phyloP scores from a whole-genome alignment of 78 protist species.

The Emiliania huxleyi region DNA sequence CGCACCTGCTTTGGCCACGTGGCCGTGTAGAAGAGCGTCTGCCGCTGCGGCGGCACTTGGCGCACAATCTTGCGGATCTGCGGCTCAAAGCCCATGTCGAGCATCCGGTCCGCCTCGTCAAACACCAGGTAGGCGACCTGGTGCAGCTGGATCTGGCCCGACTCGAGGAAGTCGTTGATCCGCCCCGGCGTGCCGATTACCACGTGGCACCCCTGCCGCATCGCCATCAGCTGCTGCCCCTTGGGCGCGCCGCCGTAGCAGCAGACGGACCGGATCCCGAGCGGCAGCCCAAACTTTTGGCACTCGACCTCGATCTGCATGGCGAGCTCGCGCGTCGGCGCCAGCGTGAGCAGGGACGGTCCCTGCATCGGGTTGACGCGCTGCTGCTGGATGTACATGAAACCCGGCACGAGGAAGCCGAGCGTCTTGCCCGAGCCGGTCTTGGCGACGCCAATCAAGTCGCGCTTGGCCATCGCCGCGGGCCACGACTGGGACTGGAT shows the following conservation, averaged over 20 bases:
- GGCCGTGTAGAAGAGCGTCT: conserved; percentile 96
- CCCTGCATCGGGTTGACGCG: conserved; percentile 45
- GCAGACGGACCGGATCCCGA: conserved; percentile 53
- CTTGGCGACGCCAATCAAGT: conserved; percentile 41
- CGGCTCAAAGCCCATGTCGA: conserved; percentile 96
- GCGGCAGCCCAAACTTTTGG: neutral
- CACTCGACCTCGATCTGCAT: conserved; percentile 66
- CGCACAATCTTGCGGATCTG: conserved; percentile 67
- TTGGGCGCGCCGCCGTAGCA: conserved; percentile 95
- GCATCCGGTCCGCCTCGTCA: conserved; percentile 96
- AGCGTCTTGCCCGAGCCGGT: conserved; percentile 48
- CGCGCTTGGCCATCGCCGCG: conserved; percentile 1
- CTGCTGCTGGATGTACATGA: neutral
- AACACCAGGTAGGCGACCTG: conserved; percentile 86
- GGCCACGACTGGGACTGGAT: conserved; percentile 51
- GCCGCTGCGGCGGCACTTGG: conserved; percentile 62
- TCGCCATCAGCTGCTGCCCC: conserved; percentile 65
- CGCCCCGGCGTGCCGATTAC: conserved; percentile 99
- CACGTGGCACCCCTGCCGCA: conserved; percentile 74
- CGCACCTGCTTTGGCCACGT: conserved; percentile 94
- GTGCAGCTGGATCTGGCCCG: conserved; percentile 67
- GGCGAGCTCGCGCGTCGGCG: conserved; percentile 99
- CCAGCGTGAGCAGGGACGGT: conserved; percentile 88
- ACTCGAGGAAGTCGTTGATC: conserved; percentile 86
- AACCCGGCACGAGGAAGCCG: conserved; percentile 38